Evolutionary conservation across 2,329 filamentous ascomycete genomes (phyloP).

Genomic region (Rhynchosporium agropyri): DNA sequence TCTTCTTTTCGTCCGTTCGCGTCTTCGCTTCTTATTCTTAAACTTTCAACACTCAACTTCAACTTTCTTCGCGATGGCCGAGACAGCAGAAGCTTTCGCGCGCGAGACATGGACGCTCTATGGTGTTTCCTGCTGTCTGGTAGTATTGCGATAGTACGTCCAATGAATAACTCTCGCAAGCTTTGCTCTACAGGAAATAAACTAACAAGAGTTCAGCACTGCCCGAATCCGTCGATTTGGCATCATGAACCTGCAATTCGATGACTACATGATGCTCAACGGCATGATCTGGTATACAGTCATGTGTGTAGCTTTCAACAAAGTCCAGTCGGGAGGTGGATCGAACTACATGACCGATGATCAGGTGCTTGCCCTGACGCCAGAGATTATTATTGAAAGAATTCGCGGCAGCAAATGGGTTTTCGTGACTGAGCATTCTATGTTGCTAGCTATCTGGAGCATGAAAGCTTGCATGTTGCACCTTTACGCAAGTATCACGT

Average conservation of each 20-base stretch:
- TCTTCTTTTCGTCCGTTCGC: background rate
- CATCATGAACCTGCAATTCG: constrained; percentile 44
- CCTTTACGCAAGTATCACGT: constrained; percentile 42
- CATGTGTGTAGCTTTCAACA: constrained; percentile 49
- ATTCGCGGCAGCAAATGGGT: constrained; percentile 52
- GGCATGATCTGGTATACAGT: constrained; percentile 51
- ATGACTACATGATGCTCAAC: constrained; percentile 51
- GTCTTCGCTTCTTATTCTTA: background rate
- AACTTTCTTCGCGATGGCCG: background rate
- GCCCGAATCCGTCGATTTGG: constrained; percentile 14
- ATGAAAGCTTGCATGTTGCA: constrained; percentile 51
- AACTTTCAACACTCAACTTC: background rate
- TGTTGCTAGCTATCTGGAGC: constrained; percentile 50
- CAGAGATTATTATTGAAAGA: constrained; percentile 43
- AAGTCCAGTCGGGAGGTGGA: constrained; percentile 49
- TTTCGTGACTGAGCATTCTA: constrained; percentile 51
- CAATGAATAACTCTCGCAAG: too few relatives aligned
- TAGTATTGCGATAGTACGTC: constrained; percentile 9
- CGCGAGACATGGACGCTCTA: constrained; percentile 11
- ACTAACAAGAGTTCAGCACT: background rate
- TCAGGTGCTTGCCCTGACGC: constrained; percentile 46
- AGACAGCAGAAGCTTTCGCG: background rate
- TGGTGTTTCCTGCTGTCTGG: background rate
- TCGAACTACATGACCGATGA: constrained; percentile 51
- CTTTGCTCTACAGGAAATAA: background rate